phyloP scores from a whole-genome alignment of 2,329 filamentous ascomycete genomes.

The Fusarium sp. region DNA sequence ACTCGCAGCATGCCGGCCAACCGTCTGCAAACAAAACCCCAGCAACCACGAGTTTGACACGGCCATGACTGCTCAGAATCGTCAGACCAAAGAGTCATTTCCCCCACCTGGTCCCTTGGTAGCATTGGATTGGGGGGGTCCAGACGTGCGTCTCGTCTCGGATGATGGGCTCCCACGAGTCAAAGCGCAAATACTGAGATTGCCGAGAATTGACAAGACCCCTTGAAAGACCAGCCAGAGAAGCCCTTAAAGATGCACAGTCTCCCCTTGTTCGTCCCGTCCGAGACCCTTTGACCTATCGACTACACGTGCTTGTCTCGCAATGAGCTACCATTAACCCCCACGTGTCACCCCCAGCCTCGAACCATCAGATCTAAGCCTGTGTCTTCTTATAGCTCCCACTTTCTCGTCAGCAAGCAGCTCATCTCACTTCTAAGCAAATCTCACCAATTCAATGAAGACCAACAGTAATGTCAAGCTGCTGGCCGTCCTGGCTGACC shows the following conservation, averaged over 20 bases:
- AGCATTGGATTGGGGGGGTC: slow-evolving; percentile 4
- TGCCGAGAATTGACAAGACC: slow-evolving; percentile 19
- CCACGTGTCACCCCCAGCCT: slow-evolving; percentile 17
- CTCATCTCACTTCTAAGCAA: neutral
- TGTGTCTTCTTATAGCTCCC: neutral
- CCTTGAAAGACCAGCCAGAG: neutral
- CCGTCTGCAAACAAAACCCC: neutral
- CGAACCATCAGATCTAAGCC: slow-evolving; percentile 2
- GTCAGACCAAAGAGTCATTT: slow-evolving; percentile 3
- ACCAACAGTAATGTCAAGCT: slow-evolving; percentile 40
- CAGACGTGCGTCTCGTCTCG: slow-evolving; percentile 6
- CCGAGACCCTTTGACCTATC: slow-evolving; percentile 1
- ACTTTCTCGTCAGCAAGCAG: neutral
- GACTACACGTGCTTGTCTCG: slow-evolving; percentile 12
- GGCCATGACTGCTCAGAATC: slow-evolving; percentile 1
- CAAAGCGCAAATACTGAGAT: slow-evolving; percentile 29
- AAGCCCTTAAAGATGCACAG: slow-evolving; percentile 11
- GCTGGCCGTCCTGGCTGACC: slow-evolving; percentile 40
- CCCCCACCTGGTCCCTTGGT: slow-evolving; percentile 5
- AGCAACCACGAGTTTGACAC: neutral
- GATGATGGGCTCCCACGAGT: slow-evolving; percentile 19
- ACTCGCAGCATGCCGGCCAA: neutral
- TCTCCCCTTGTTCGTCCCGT: slow-evolving; percentile 8
- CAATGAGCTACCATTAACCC: slow-evolving; percentile 3
- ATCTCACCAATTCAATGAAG: slow-evolving; percentile 16